phyloP scores from a whole-genome alignment of 2,329 filamentous ascomycete genomes.

The Xylaria sp. region DNA sequence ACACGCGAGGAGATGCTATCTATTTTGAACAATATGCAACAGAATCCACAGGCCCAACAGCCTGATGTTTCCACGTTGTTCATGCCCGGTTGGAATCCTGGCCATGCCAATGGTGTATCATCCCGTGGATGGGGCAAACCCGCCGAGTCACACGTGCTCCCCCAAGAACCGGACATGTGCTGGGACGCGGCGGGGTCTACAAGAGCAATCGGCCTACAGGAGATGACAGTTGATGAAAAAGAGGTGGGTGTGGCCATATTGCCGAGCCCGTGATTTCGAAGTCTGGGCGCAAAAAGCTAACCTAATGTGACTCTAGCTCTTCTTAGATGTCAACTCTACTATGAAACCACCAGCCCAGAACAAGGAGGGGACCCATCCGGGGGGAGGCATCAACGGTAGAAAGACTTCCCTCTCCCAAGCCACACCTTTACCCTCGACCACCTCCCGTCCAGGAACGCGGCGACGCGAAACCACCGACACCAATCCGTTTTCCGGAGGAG shows the following conservation, averaged over 20 bases:
- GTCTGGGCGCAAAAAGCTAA: slow-evolving; percentile 41
- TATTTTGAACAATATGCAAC: slow-evolving; percentile 65
- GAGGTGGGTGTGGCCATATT: slow-evolving; percentile 56
- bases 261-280: background rate
- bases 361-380: slow-evolving; percentile 66
- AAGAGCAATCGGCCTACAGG: slow-evolving; percentile 76
- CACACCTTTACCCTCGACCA: slow-evolving; percentile 74
- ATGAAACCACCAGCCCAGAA: slow-evolving; percentile 87
- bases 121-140: slow-evolving; percentile 79
- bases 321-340: slow-evolving; percentile 91
- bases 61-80: slow-evolving; percentile 75
- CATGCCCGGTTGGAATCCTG: slow-evolving; percentile 81
- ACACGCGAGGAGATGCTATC: slow-evolving; percentile 81
- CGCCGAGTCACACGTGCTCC: slow-evolving; percentile 76
- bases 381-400: slow-evolving; percentile 71
- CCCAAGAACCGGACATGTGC: slow-evolving; percentile 87
- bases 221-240: slow-evolving; percentile 72
- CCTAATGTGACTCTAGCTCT: slow-evolving; percentile 65
- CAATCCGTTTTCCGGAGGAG: slow-evolving; percentile 65
- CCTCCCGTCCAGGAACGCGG: slow-evolving; percentile 77
- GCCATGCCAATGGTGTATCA: slow-evolving; percentile 71
- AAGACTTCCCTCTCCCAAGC: slow-evolving; percentile 85
- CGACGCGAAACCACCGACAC: slow-evolving; percentile 83
- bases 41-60: slow-evolving; percentile 59
- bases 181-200: slow-evolving; percentile 81